phyloP scores from a whole-genome alignment of 257 asterid genomes.

The Schizonepeta tenuifolia region DNA sequence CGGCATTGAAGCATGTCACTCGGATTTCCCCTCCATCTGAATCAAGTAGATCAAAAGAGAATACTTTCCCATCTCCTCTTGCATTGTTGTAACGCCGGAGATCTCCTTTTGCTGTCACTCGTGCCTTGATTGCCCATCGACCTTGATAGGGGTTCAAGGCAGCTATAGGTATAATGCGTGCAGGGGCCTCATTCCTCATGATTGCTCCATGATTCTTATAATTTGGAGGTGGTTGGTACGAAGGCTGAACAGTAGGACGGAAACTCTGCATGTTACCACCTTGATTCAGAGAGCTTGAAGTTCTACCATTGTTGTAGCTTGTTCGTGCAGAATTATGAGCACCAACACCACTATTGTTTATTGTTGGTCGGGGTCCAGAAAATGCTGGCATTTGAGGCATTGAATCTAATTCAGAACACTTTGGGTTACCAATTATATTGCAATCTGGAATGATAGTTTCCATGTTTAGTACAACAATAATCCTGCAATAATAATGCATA shows the following conservation, averaged over 20 bases:
- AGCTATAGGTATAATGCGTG: constrained; percentile 87
- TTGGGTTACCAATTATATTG: constrained; percentile 76
- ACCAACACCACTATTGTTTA: constrained; percentile 41
- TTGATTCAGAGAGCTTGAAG: constrained; percentile 42
- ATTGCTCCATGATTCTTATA: constrained; percentile 82
- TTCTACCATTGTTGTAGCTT: constrained; percentile 41
- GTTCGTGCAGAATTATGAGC: constrained; percentile 45
- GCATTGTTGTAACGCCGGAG: constrained; percentile 90
- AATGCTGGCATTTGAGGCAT: constrained; percentile 52
- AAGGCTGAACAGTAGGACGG: constrained; percentile 79
- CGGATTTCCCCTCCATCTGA: constrained; percentile 97
- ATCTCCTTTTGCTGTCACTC: constrained; percentile 97
- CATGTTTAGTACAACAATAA: constrained; percentile 83
- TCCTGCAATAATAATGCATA: constrained; percentile 60
- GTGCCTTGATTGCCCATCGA: constrained; percentile 97
- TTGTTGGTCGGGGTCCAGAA: constrained; percentile 39
- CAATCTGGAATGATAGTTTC: constrained; percentile 83
- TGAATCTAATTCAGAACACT: constrained; percentile 45
- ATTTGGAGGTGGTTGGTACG: constrained; percentile 92
- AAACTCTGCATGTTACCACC: constrained; percentile 53
- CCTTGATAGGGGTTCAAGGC: constrained; percentile 98
- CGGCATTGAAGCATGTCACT: constrained; percentile 90
- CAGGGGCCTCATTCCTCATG: constrained; percentile 93
- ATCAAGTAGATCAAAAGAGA: constrained; percentile 93
- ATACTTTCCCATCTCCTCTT: constrained; percentile 95